Conservation (phyloP, 139 green algal genomes). For the Chlorella ohadii region DNA sequence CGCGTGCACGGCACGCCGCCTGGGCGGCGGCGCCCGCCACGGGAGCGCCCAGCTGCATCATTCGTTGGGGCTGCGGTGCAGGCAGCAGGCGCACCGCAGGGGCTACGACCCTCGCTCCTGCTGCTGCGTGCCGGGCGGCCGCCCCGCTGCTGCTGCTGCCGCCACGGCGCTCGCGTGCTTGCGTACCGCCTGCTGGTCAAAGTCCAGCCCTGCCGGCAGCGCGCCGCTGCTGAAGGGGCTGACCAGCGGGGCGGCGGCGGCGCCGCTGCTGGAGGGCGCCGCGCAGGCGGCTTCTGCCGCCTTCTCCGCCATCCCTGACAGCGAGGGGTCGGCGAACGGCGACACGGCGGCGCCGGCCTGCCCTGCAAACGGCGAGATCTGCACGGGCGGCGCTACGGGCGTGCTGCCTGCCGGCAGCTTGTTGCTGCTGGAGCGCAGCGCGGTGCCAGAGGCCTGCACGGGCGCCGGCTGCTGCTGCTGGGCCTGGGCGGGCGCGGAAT, state of each 20-base stretch:
- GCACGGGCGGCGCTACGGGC: background rate
- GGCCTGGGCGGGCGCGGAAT: background rate
- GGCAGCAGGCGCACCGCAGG: background rate
- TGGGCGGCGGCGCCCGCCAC: no score
- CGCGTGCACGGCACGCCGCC: background rate
- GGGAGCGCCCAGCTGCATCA: background rate
- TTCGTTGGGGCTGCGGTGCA: background rate
- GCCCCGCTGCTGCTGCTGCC: constrained; percentile 9
- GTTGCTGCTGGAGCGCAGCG: constrained; percentile 15
- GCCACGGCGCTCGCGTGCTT: constrained; percentile 12
- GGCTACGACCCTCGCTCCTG: background rate
- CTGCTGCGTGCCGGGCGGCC: background rate
- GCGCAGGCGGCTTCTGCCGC: background rate
- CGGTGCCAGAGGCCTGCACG: background rate
- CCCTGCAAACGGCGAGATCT: constrained; percentile 2
- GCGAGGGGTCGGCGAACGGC: background rate
- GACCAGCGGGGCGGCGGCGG: background rate
- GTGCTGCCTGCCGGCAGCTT: background rate
- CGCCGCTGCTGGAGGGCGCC: background rate
- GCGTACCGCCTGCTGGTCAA: constrained; percentile 9
- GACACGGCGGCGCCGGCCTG: background rate
- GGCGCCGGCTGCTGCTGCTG: background rate
- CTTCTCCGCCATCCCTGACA: no score
- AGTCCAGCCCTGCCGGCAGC: constrained; percentile 23
- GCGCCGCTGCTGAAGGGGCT: constrained; percentile 35